phyloP scores from a whole-genome alignment of 2,329 filamentous ascomycete genomes.

The Stachybotrys echinatus region DNA sequence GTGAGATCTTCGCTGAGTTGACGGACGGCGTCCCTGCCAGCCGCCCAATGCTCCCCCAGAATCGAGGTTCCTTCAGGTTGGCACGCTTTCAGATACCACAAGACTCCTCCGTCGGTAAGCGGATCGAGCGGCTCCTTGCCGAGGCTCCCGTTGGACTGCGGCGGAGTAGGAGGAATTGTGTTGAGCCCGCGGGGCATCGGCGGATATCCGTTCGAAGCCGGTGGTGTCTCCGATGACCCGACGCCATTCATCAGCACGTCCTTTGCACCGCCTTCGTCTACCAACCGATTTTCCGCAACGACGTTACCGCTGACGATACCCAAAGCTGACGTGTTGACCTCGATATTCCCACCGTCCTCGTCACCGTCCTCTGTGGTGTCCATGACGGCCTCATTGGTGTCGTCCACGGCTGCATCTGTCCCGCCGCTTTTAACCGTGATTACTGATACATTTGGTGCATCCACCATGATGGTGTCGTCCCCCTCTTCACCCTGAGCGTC shows the following conservation, averaged over 20 bases:
- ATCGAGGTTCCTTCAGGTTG: slow-evolving; percentile 76
- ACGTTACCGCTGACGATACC: slow-evolving; percentile 15
- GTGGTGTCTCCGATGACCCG: slow-evolving; percentile 36
- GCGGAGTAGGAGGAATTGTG: slow-evolving; percentile 57
- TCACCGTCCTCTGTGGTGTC: slow-evolving; percentile 27
- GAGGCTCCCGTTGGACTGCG: slow-evolving; percentile 57
- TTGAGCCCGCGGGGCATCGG: slow-evolving; percentile 19
- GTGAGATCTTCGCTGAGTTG: slow-evolving; percentile 81
- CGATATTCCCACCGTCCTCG: slow-evolving; percentile 35
- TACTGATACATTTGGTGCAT: slow-evolving; percentile 38
- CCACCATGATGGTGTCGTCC: slow-evolving; percentile 47
- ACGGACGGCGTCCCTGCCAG: slow-evolving; percentile 60
- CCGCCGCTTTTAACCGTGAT: slow-evolving; percentile 38
- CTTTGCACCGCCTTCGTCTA: slow-evolving; percentile 18
- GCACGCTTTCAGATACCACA: slow-evolving; percentile 84
- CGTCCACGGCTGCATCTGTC: slow-evolving; percentile 19
- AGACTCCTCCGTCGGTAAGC: slow-evolving; percentile 69
- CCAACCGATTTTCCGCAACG: slow-evolving; percentile 8
- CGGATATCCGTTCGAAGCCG: slow-evolving; percentile 42
- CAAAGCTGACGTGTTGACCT: slow-evolving; percentile 39
- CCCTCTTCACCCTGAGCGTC: slow-evolving; percentile 29
- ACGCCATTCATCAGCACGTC: slow-evolving; percentile 14
- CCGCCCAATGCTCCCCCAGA: slow-evolving; percentile 59
- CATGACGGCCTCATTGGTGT: slow-evolving; percentile 24
- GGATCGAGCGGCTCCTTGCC: slow-evolving; percentile 44